These are phyloP conservation scores for Septoria linicola DNA, from an alignment of 2,329 filamentous ascomycete species.

Conservation along the genomic window DNA sequence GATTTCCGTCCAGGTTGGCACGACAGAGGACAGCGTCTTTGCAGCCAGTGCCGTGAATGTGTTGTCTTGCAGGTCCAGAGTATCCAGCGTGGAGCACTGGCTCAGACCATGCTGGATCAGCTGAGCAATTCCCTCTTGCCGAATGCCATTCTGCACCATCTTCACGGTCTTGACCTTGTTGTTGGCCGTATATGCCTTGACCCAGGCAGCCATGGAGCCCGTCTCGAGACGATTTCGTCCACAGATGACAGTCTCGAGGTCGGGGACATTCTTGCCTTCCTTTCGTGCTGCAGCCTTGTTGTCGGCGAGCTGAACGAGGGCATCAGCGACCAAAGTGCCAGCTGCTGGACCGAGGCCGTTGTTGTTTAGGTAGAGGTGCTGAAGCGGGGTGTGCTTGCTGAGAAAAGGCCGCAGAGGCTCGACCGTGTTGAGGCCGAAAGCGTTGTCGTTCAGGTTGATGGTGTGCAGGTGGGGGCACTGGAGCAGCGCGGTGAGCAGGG, in stretches of 20 bases:
- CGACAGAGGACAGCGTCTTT: constrained; percentile 71
- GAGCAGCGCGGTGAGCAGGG: constrained; percentile 80
- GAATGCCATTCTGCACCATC: constrained; percentile 98
- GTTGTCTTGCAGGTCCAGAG: constrained; percentile 94
- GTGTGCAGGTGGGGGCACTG: constrained; percentile 84
- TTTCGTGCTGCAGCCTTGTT: constrained; percentile 79
- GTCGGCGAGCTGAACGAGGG: constrained; percentile 75
- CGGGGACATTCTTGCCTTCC: constrained; percentile 65
- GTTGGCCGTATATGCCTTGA: constrained; percentile 79
- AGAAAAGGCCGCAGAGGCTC: constrained; percentile 92
- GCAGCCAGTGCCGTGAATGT: constrained; percentile 85
- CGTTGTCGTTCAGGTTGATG: constrained; percentile 95
- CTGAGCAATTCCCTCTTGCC: constrained; percentile 84
- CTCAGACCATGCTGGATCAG: constrained; percentile 76
- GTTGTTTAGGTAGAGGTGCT: constrained; percentile 96
- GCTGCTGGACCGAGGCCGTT: constrained; percentile 93
- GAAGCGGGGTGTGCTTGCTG: constrained; percentile 80
- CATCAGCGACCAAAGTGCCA: constrained; percentile 83
- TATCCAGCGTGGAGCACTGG: constrained; percentile 65
- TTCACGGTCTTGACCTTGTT: constrained; percentile 77
- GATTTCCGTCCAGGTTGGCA: constrained; percentile 71
- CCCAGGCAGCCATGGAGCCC: constrained; percentile 95
- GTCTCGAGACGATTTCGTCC: constrained; percentile 94
- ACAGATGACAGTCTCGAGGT: constrained; percentile 95
- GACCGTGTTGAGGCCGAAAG: constrained; percentile 93